Evolutionary conservation across 2,329 filamentous ascomycete species (phyloP).

Genomic region (Ophiostoma himal-ulmi): DNA sequence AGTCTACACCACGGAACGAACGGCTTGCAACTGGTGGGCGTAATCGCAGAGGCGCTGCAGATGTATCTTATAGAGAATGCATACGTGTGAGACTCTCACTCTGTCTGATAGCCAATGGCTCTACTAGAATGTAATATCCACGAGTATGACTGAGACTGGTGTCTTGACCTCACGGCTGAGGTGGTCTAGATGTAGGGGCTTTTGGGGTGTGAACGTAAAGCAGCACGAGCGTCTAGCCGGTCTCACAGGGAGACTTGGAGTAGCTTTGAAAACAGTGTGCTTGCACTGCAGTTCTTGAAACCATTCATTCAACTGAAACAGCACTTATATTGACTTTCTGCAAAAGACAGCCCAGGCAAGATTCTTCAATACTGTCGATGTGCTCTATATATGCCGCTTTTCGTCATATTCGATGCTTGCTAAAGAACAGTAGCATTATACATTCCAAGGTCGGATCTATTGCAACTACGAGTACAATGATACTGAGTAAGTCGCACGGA

Average conservation of each 20-base stretch:
- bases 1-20: not conserved
- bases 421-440: not conserved
- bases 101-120: not conserved
- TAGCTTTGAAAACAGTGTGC: not conserved
- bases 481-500: not conserved
- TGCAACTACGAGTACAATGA: too few species aligned
- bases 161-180: not conserved
- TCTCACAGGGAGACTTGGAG: not conserved
- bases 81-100: not conserved
- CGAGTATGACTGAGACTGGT: not conserved
- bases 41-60: not conserved
- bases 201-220: not conserved
- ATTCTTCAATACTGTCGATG: not conserved
- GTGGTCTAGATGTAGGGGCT: not conserved
- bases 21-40: not conserved
- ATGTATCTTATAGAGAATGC: not conserved
- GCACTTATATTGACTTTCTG: not conserved
- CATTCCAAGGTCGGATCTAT: too few species aligned
- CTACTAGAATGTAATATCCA: not conserved
- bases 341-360: not conserved
- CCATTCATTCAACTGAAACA: not conserved
- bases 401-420: not conserved
- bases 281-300: not conserved
- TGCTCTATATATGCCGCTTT: not conserved
- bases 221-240: not conserved